phyloP scores from a whole-genome alignment of 2,329 filamentous ascomycete genomes.

The Dactylonectria macrodidyma region DNA sequence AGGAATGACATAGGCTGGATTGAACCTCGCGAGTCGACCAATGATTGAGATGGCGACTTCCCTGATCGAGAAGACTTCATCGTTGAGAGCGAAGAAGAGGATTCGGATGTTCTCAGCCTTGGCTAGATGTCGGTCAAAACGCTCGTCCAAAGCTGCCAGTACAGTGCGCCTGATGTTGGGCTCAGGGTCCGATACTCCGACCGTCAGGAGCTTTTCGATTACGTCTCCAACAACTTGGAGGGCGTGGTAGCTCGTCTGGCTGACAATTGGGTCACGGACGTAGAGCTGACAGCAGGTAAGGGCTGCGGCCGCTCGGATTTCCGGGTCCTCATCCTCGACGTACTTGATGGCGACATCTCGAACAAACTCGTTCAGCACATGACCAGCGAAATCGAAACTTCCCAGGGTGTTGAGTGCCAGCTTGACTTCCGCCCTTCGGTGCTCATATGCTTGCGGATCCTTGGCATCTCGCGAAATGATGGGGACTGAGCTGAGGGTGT shows the following conservation, averaged over 20 bases:
- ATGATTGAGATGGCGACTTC: constrained; percentile 98
- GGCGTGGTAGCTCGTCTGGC: constrained; percentile 96
- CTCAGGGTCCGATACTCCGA: constrained; percentile 93
- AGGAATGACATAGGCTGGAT: constrained; percentile 97
- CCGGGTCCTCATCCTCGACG: constrained; percentile 94
- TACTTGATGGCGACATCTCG: constrained; percentile 98
- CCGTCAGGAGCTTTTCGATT: constrained; percentile 95
- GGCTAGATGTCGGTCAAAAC: constrained; percentile 96
- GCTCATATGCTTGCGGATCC: constrained; percentile 85
- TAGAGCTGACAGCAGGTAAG: constrained; percentile 98
- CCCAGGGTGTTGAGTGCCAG: constrained; percentile 94
- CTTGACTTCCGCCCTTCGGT: constrained; percentile 88
- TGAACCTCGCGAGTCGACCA: constrained; percentile 89
- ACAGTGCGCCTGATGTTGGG: constrained; percentile 91
- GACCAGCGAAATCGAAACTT: constrained; percentile 95
- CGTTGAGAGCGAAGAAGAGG: constrained; percentile 94
- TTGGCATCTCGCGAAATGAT: constrained; percentile 90
- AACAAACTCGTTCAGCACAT: constrained; percentile 98
- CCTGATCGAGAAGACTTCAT: constrained; percentile 92
- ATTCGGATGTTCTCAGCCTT: constrained; percentile 98
- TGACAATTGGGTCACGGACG: constrained; percentile 95
- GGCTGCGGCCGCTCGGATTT: constrained; percentile 93
- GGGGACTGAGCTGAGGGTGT: constrained; percentile 84
- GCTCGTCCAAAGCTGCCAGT: constrained; percentile 88
- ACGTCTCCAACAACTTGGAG: constrained; percentile 98